Percentiles rank a stretch among this genome's conserved stretches.
These are phyloP conservation scores for Marchantia polymorpha DNA, from an alignment of 225 moss, liverwort and hornwort genomes.

Conservation along the genomic window DNA sequence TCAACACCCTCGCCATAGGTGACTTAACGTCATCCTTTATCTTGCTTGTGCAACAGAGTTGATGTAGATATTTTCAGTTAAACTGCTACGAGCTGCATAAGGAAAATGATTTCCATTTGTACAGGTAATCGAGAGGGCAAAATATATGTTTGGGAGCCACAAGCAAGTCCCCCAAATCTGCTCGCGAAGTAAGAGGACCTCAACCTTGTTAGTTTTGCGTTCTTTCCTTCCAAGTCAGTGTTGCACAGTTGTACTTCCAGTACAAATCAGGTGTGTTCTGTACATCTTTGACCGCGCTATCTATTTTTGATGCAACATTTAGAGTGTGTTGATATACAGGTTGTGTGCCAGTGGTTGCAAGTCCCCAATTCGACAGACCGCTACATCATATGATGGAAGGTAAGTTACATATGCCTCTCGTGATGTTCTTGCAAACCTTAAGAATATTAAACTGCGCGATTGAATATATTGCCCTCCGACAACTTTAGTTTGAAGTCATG, in stretches of 20 bases:
- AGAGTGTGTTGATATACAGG: neutral
- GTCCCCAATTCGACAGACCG: constrained; percentile 94
- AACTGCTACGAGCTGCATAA: neutral
- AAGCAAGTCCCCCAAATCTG: constrained; percentile 80
- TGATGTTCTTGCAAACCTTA: neutral
- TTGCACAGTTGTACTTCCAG: neutral
- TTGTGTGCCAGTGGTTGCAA: constrained; percentile 44
- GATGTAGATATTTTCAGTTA: neutral
- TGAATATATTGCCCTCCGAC: no score
- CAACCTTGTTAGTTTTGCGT: neutral
- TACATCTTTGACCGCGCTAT: neutral
- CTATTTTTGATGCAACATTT: neutral
- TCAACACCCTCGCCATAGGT: constrained; percentile 80
- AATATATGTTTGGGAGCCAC: constrained; percentile 85
- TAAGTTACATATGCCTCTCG: neutral
- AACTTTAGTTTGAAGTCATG: no score
- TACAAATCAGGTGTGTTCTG: neutral
- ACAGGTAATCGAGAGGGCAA: constrained; percentile 91
- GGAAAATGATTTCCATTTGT: constrained; percentile 26
- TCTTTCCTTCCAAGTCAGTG: neutral
- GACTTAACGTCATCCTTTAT: neutral
- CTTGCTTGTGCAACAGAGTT: neutral
- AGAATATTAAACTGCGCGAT: no score
- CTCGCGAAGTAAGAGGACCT: constrained; percentile 58
- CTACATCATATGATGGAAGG: constrained; percentile 86